phyloP scores from a whole-genome alignment of 2,329 filamentous ascomycete species.

The Fusarium anguioides region DNA sequence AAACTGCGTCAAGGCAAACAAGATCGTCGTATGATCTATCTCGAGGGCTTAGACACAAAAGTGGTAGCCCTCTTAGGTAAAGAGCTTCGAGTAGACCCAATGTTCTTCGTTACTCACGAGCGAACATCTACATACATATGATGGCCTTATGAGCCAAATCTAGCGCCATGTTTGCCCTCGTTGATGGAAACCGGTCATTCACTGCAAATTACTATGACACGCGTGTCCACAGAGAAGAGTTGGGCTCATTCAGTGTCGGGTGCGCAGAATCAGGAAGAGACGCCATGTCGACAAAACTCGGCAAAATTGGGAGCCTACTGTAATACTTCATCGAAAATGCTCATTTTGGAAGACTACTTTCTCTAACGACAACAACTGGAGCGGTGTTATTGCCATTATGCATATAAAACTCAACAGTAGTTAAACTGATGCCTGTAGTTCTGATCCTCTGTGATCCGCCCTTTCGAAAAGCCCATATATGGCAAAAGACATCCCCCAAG shows the following conservation, averaged over 20 bases:
- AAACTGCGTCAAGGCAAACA: neutral
- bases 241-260: neutral
- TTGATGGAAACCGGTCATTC: conserved; percentile 2
- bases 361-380: neutral
- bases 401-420: neutral
- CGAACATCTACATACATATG: conserved; percentile 6
- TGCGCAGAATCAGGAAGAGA: conserved; percentile 3
- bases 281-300: neutral
- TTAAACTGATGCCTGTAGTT: neutral
- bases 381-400: neutral
- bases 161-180: conserved; percentile 3
- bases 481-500: neutral
- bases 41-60: neutral
- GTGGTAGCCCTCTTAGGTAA: conserved; percentile 1
- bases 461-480: neutral
- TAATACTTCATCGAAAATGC: conserved; percentile 3
- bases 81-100: neutral
- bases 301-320: conserved; percentile 4
- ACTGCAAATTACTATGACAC: conserved; percentile 1
- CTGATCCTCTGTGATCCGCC: conserved; percentile 1
- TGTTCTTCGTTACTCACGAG: conserved; percentile 11
- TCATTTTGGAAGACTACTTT: conserved; percentile 2
- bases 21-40: neutral
- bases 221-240: neutral
- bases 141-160: conserved; percentile 10